phyloP scores from a whole-genome alignment of 2,329 filamentous ascomycete species.

The Fusarium dlaminii region DNA sequence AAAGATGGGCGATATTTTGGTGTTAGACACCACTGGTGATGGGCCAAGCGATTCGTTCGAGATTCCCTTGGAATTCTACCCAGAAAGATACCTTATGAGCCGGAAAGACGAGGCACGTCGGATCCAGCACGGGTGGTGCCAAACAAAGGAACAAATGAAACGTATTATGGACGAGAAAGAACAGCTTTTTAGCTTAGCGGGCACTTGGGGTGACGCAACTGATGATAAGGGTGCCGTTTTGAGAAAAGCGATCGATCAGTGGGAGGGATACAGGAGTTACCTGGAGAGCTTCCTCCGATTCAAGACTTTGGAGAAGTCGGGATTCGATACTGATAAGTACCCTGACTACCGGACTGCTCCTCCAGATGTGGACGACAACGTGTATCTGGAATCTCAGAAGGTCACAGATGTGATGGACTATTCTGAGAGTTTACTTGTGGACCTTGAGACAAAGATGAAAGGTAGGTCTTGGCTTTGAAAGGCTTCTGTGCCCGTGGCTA shows the following conservation, averaged over 20 bases:
- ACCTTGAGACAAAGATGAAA: constrained; percentile 47
- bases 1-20: constrained; percentile 61
- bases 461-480: constrained; percentile 44
- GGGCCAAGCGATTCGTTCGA: constrained; percentile 57
- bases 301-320: constrained; percentile 49
- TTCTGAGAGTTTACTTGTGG: constrained; percentile 47
- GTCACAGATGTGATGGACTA: constrained; percentile 48
- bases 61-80: constrained; percentile 62
- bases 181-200: constrained; percentile 41
- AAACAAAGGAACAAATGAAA: constrained; percentile 44
- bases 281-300: constrained; percentile 50
- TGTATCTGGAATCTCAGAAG: constrained; percentile 43
- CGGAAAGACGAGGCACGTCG: constrained; percentile 57
- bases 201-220: constrained; percentile 40
- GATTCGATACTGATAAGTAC: constrained; percentile 51
- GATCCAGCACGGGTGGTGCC: constrained; percentile 53
- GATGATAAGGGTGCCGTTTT: constrained; percentile 46
- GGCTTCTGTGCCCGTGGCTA: constrained; percentile 16
- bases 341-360: constrained; percentile 53
- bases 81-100: constrained; percentile 61
- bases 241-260: constrained; percentile 45
- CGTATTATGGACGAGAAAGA: constrained; percentile 40
- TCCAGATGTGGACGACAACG: constrained; percentile 47
- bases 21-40: constrained; percentile 56
- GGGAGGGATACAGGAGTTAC: constrained; percentile 48